phyloP scores from a whole-genome alignment of 2,329 filamentous ascomycete species.

The Calonectria naviculata region DNA sequence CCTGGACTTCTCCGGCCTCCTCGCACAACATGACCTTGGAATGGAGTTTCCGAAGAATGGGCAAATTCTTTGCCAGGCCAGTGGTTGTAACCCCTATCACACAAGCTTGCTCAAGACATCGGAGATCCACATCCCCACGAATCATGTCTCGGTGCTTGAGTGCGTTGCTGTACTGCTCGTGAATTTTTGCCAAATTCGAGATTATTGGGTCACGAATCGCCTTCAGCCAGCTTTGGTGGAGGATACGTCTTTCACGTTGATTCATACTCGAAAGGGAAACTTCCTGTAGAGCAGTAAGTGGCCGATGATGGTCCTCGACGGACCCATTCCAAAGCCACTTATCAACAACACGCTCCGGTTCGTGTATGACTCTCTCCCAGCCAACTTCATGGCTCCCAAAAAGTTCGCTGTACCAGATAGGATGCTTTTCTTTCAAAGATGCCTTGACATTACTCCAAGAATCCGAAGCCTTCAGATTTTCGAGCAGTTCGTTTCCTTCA shows the following conservation, averaged over 20 bases:
- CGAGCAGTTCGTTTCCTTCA: neutral
- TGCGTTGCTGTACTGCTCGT: neutral
- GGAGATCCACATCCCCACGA: neutral
- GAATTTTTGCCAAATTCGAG: neutral
- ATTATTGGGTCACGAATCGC: neutral
- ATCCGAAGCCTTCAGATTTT: neutral
- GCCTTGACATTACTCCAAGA: neutral
- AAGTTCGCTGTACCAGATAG: neutral
- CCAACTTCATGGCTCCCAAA: neutral
- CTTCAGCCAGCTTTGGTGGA: neutral
- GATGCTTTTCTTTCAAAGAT: neutral
- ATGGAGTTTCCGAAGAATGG: constrained; percentile 58
- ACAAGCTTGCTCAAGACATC: constrained; percentile 40
- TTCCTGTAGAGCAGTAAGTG: neutral
- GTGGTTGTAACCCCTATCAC: constrained; percentile 71
- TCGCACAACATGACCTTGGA: constrained; percentile 73
- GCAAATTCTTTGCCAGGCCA: constrained; percentile 64
- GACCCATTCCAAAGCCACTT: neutral
- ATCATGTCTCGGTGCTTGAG: neutral
- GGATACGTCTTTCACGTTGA: neutral
- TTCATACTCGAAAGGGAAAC: neutral
- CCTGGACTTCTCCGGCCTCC: constrained; percentile 76
- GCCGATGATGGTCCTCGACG: neutral
- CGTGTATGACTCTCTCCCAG: neutral
- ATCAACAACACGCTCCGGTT: neutral